These are phyloP conservation scores for Yarrowia galli DNA, from an alignment of 1,139 yeast genomes.

Conservation along the genomic window DNA sequence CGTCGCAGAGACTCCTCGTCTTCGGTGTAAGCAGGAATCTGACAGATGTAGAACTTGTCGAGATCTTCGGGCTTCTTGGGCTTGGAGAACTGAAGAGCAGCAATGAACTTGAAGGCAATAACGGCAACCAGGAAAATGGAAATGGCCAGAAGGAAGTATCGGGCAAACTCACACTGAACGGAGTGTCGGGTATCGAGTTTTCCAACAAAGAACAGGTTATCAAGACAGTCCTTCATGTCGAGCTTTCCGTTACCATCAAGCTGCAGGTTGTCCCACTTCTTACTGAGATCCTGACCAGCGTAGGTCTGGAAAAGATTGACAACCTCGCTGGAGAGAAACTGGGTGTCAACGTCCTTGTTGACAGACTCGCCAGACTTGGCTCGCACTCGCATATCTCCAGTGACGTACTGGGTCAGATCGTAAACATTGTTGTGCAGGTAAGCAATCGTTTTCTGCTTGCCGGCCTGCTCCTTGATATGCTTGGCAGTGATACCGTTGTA, in stretches of 20 bases:
- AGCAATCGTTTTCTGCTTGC: constrained; percentile 47
- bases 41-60: constrained; percentile 54
- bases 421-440: constrained; percentile 52
- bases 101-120: constrained; percentile 52
- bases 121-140: constrained; percentile 52
- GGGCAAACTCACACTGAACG: constrained; percentile 52
- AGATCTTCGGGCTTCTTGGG: constrained; percentile 51
- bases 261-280: constrained; percentile 46
- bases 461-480: constrained; percentile 46
- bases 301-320: constrained; percentile 49
- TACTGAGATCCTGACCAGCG: constrained; percentile 53
- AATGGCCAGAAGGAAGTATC: constrained; percentile 54
- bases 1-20: constrained; percentile 55
- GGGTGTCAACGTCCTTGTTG: constrained; percentile 45
- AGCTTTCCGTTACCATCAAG: constrained; percentile 45
- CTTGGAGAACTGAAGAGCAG: constrained; percentile 53
- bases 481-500: constrained; percentile 53
- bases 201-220: constrained; percentile 54
- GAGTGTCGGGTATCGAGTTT: constrained; percentile 53
- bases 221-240: constrained; percentile 51
- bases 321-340: constrained; percentile 49
- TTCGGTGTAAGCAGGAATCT: constrained; percentile 56
- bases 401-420: constrained; percentile 52
- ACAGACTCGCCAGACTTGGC: constrained; percentile 48
- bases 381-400: constrained; percentile 51